A percentile compares a stretch with the other conserved stretches of the same genome.
Conservation (phyloP, 1,284 basidiomycete genomes). For the Volvariella surrecta region DNA sequence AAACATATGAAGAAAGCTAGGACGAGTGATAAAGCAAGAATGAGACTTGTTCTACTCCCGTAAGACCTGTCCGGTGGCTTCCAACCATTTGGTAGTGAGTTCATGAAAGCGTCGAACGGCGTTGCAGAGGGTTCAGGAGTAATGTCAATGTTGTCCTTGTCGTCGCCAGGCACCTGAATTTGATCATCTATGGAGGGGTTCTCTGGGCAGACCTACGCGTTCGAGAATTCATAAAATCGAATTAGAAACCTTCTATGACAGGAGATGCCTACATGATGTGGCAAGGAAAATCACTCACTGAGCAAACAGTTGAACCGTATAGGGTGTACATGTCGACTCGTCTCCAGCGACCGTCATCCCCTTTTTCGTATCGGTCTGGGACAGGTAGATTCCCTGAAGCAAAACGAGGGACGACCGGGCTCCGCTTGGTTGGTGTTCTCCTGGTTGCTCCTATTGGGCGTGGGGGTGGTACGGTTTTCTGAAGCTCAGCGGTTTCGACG, state of each 20-base stretch:
- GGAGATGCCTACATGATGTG: slow-evolving; percentile 1
- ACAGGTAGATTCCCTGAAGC: slow-evolving; percentile 20
- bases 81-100: slow-evolving; percentile 56
- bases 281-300: slow-evolving; percentile 18
- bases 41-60: slow-evolving; percentile 35
- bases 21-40: slow-evolving; percentile 50
- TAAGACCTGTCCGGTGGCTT: slow-evolving; percentile 14
- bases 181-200: slow-evolving; percentile 22
- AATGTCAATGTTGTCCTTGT: too few relatives aligned
- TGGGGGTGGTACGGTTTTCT: slow-evolving; percentile 1
- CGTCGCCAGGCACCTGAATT: slow-evolving; percentile 16
- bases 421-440: slow-evolving; percentile 3
- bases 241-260: too few relatives aligned
- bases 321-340: slow-evolving; percentile 48
- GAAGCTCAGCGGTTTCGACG: not conserved
- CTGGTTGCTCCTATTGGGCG: slow-evolving; percentile 7
- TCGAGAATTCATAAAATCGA: not conserved
- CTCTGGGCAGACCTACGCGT: slow-evolving; percentile 19
- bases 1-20: slow-evolving; percentile 48
- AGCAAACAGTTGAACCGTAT: slow-evolving; percentile 52
- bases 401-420: not conserved
- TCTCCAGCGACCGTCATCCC: slow-evolving; percentile 53
- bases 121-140: not conserved
- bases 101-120: slow-evolving; percentile 20
- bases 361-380: slow-evolving; percentile 49